phyloP scores from a whole-genome alignment of 805 yeast genomes.

The Naumovozyma castellii region DNA sequence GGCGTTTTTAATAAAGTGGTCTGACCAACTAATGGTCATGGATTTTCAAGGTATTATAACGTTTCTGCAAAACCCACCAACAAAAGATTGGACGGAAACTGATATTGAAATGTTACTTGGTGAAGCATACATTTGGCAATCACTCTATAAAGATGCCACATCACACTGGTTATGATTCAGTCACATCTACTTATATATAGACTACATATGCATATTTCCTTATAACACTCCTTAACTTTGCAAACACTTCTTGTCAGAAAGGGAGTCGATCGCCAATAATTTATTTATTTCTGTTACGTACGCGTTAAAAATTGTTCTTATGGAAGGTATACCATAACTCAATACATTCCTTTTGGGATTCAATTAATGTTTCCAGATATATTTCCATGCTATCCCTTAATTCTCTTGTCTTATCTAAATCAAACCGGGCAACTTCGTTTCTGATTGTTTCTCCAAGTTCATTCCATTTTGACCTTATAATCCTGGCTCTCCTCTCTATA shows the following conservation, averaged over 20 bases:
- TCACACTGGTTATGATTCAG: slow-evolving; percentile 57
- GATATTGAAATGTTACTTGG: slow-evolving; percentile 87
- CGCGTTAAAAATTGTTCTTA: slow-evolving; percentile 34
- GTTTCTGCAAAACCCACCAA: slow-evolving; percentile 85
- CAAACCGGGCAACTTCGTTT: slow-evolving; percentile 57
- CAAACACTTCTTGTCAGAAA: no score
- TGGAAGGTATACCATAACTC: slow-evolving; percentile 87
- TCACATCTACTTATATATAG: neutral
- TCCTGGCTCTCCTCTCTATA: slow-evolving; percentile 43
- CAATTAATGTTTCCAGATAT: slow-evolving; percentile 81
- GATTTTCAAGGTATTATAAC: slow-evolving; percentile 93
- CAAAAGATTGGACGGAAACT: slow-evolving; percentile 73
- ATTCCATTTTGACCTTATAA: slow-evolving; percentile 52
- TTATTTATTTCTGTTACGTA: neutral
- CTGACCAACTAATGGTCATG: slow-evolving; percentile 65
- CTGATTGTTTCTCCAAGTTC: slow-evolving; percentile 57
- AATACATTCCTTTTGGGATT: slow-evolving; percentile 84
- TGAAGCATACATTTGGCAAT: slow-evolving; percentile 96
- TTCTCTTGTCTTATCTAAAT: slow-evolving; percentile 66
- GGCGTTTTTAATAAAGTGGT: slow-evolving; percentile 85
- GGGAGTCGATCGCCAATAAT: no score
- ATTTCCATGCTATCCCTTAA: slow-evolving; percentile 85
- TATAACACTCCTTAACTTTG: neutral
- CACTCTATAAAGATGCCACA: slow-evolving; percentile 77
- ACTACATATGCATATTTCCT: neutral